Conservation (phyloP, 2,329 filamentous ascomycete species). For the Aspergillus bombycis region DNA sequence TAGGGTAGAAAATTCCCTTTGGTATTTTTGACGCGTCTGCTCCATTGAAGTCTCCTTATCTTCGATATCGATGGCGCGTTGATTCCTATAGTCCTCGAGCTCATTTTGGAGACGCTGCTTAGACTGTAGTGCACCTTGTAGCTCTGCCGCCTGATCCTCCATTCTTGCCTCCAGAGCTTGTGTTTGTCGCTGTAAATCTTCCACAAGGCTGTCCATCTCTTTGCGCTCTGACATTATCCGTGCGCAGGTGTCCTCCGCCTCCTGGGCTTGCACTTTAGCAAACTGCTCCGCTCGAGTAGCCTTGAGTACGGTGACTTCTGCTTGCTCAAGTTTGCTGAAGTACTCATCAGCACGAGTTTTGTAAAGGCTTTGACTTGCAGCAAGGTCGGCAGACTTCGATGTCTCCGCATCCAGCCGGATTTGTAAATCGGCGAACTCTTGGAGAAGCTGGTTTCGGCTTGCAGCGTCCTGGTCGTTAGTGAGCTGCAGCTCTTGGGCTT, state of each 20-base stretch:
- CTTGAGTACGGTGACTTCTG: constrained; percentile 92
- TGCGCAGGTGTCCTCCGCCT: constrained; percentile 88
- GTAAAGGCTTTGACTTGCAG: constrained; percentile 82
- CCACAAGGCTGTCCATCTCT: constrained; percentile 82
- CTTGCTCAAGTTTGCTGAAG: constrained; percentile 95
- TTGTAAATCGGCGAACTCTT: constrained; percentile 92
- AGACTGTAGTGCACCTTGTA: constrained; percentile 80
- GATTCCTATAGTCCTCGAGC: constrained; percentile 93
- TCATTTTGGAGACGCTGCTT: constrained; percentile 96
- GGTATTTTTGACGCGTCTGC: constrained; percentile 96
- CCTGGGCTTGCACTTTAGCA: constrained; percentile 83
- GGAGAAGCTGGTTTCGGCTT: constrained; percentile 84
- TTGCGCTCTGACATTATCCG: constrained; percentile 90
- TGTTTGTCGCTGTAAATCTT: constrained; percentile 86
- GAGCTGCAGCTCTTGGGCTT: constrained; percentile 76
- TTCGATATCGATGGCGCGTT: constrained; percentile 93
- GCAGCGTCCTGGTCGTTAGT: constrained; percentile 83
- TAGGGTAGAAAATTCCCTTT: constrained; percentile 84
- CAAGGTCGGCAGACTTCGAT: constrained; percentile 81
- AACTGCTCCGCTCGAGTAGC: constrained; percentile 91
- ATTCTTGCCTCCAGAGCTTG: constrained; percentile 88
- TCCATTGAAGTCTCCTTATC: constrained; percentile 96
- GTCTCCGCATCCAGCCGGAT: constrained; percentile 88
- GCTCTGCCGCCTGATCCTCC: constrained; percentile 87
- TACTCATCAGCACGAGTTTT: constrained; percentile 94